These are phyloP conservation scores for Mortierella sp. DNA, from an alignment of 371 early-diverging fungal species.

Conservation along the genomic window DNA sequence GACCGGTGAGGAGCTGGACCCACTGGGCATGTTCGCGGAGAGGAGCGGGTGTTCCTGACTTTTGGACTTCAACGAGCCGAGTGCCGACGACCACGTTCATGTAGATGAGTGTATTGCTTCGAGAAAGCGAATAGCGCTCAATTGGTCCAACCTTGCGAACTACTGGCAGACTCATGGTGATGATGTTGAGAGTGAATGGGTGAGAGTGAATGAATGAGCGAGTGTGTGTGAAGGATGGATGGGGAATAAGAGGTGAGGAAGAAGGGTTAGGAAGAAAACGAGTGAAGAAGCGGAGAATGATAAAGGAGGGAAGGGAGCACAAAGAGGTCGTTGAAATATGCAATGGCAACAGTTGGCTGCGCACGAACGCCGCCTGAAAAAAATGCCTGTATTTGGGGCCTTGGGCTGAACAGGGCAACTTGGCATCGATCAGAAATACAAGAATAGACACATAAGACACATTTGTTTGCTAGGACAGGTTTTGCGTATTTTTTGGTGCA, in stretches of 20 bases:
- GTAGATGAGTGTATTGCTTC: slow-evolving; percentile 27
- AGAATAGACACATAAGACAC: no score
- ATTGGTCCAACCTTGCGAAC: slow-evolving; percentile 35
- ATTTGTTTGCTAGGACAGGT: no score
- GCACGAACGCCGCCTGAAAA: background rate
- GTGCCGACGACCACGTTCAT: slow-evolving; percentile 42
- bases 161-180: slow-evolving; percentile 24
- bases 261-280: background rate
- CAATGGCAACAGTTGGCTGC: background rate
- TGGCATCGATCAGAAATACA: no score
- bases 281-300: background rate
- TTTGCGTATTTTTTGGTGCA: no score
- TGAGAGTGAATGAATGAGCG: background rate
- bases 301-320: background rate
- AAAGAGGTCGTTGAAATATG: background rate
- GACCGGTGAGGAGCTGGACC: slow-evolving; percentile 25
- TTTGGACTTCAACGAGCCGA: slow-evolving; percentile 15
- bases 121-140: slow-evolving; percentile 41
- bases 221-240: background rate
- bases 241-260: background rate
- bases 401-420: no score
- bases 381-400: no score
- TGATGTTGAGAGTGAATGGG: background rate
- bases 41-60: background rate
- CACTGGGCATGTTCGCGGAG: slow-evolving; percentile 28